phyloP scores from a whole-genome alignment of 257 asterid genomes.

The Solanum tarijense region DNA sequence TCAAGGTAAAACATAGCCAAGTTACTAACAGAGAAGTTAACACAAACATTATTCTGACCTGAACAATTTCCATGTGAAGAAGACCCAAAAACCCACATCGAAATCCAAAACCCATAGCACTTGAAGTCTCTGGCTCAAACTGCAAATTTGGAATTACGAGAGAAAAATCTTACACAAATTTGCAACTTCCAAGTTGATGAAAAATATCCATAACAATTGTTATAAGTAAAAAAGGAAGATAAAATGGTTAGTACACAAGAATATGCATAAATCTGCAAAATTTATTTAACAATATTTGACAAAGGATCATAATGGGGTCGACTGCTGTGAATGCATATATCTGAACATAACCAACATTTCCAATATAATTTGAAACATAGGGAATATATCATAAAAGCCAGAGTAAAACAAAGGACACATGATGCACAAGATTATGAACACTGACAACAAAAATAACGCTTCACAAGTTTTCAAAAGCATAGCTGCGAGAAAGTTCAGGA shows the following conservation, averaged over 20 bases:
- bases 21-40: not conserved
- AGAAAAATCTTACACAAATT: not conserved
- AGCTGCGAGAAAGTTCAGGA: not conserved
- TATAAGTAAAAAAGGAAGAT: not conserved
- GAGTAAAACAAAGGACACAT: not conserved
- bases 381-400: not conserved
- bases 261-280: not conserved
- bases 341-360: not conserved
- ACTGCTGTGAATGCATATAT: not conserved
- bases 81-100: slow-evolving; percentile 98
- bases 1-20: slow-evolving; percentile 8
- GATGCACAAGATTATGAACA: not conserved
- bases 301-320: not conserved
- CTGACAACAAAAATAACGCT: not conserved
- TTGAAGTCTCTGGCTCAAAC: slow-evolving; percentile 96
- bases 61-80: slow-evolving; percentile 99
- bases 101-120: slow-evolving; percentile 99
- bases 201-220: not conserved
- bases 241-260: not conserved
- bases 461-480: not conserved
- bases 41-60: slow-evolving; percentile 36
- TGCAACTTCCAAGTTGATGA: not conserved
- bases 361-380: not conserved
- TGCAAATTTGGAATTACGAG: slow-evolving; percentile 8
- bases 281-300: not conserved